Evolutionary conservation across 1,284 basidiomycete genomes (phyloP).

Genomic region (Microbotryum saponariae): DNA sequence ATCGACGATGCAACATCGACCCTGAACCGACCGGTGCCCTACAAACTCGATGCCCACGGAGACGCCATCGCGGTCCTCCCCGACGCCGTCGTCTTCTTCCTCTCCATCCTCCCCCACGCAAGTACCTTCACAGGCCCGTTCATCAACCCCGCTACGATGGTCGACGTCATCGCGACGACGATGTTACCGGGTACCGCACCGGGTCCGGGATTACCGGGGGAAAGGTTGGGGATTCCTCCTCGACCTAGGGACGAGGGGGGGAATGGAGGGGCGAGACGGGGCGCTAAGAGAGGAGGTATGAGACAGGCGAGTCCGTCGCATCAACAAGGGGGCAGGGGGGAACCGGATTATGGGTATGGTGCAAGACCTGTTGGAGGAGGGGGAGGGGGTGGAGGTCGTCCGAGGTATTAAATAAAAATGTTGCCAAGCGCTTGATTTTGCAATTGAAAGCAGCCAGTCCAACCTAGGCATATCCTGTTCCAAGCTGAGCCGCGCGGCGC

Average conservation of each 20-base stretch:
- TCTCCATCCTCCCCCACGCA: conserved; percentile 64
- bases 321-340: no score
- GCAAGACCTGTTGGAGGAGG: no score
- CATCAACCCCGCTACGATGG: conserved; percentile 26
- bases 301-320: no score
- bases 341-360: no score
- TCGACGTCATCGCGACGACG: conserved; percentile 30
- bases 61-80: conserved; percentile 47
- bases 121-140: conserved; percentile 51
- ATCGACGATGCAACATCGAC: conserved; percentile 44
- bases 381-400: no score
- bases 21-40: conserved; percentile 22
- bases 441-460: no score
- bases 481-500: no score
- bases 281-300: no score
- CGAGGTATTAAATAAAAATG: no score
- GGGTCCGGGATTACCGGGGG: conserved; percentile 26
- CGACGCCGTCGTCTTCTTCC: conserved; percentile 67
- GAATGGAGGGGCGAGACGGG: no score
- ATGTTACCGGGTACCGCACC: conserved; percentile 29
- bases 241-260: conserved; percentile 9
- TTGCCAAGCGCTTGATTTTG: no score
- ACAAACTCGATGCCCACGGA: conserved; percentile 25
- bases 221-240: conserved; percentile 29
- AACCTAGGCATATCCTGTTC: no score